Evolutionary conservation across 139 green algal species (phyloP).

Genomic region (Zygnema cylindricum): DNA sequence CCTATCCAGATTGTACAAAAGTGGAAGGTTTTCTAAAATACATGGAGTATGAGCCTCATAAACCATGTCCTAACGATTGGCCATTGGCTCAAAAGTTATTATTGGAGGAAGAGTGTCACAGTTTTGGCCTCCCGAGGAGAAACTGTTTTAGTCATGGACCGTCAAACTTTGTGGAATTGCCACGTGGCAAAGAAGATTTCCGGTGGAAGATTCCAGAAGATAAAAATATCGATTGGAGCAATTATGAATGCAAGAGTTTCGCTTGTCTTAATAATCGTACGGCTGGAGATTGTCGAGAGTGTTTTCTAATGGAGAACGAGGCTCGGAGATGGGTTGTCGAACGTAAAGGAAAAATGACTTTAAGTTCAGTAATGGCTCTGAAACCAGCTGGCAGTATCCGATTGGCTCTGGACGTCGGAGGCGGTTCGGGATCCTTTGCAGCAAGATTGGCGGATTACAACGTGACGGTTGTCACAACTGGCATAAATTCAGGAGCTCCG

Average conservation of each 20-base stretch:
- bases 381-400: not conserved
- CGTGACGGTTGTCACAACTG: not conserved
- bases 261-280: constrained; percentile 12
- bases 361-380: not conserved
- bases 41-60: not conserved
- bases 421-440: constrained; percentile 14
- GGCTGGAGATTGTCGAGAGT: not conserved
- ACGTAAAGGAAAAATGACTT: not conserved
- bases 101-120: not conserved
- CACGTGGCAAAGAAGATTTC: not conserved
- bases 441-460: not conserved
- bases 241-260: constrained; percentile 5
- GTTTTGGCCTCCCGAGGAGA: not conserved
- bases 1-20: not conserved
- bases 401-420: not conserved
- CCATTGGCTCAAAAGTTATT: not conserved
- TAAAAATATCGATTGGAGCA: not conserved
- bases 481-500: constrained; percentile 16
- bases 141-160: not conserved
- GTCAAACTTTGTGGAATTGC: not conserved
- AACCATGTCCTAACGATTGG: not conserved
- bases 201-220: not conserved
- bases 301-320: not conserved
- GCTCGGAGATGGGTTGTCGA: not conserved
- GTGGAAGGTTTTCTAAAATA: not conserved